A percentile compares a stretch with the other conserved stretches of the same genome.
These are phyloP conservation scores for Xylaria intraflava DNA, from an alignment of 495 filamentous ascomycete genomes.

Conservation along the genomic window DNA sequence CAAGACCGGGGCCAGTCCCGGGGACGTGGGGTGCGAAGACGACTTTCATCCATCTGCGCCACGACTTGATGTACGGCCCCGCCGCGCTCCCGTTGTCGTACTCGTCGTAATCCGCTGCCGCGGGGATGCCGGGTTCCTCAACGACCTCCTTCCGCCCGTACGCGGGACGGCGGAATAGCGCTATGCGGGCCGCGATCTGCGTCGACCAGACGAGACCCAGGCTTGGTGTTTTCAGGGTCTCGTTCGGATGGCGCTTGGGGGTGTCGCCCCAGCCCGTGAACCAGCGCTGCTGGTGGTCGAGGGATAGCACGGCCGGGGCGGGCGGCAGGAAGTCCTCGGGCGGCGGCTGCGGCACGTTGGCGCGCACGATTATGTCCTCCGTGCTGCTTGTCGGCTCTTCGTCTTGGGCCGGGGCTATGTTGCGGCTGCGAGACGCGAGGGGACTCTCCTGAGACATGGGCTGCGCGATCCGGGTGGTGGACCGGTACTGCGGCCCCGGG, in stretches of 20 bases:
- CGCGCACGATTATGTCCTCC: conserved; percentile 21
- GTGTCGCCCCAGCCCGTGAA: conserved; percentile 90
- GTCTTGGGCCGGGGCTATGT: not conserved
- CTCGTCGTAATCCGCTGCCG: conserved; percentile 14
- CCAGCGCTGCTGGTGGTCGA: conserved; percentile 86
- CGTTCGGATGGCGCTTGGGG: conserved; percentile 16
- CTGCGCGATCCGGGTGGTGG: not conserved
- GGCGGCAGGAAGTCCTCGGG: conserved; percentile 15
- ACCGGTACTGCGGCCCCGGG: not conserved
- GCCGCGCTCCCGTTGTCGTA: conserved; percentile 24
- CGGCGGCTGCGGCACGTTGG: conserved; percentile 25
- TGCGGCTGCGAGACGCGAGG: conserved; percentile 30
- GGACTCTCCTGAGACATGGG: conserved; percentile 33
- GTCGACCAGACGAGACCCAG: conserved; percentile 88
- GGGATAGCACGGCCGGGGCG: conserved; percentile 50
- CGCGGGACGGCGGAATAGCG: conserved; percentile 58
- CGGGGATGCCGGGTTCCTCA: not conserved
- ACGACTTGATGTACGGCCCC: conserved; percentile 30
- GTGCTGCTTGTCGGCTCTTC: conserved; percentile 18
- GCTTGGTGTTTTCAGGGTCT: conserved; percentile 68
- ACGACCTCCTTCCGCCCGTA: conserved; percentile 35
- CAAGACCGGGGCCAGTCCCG: conserved; percentile 35
- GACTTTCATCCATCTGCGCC: conserved; percentile 66
- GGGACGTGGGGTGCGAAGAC: conserved; percentile 69
- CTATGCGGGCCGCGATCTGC: conserved; percentile 75